A percentile compares a stretch with the other conserved stretches of the same genome.
Evolutionary conservation across 345 rosid species (phyloP).

Genomic region (Syzygium aromaticum): DNA sequence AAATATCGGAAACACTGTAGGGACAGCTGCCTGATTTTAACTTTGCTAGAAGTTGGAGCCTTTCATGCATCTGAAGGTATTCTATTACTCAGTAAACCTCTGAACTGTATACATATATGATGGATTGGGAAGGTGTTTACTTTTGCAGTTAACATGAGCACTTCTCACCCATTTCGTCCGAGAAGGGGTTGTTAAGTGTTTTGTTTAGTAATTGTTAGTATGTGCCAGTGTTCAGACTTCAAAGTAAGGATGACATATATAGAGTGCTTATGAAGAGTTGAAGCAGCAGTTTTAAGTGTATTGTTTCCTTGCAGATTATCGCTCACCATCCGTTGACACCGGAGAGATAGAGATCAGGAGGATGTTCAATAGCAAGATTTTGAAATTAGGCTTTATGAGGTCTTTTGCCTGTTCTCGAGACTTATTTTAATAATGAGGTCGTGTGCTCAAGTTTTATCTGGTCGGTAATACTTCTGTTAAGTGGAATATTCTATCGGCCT

Average conservation of each 20-base stretch:
- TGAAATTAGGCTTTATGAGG: neutral
- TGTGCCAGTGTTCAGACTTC: neutral
- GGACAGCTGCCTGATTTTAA: slow-evolving; percentile 28
- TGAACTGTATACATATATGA: neutral
- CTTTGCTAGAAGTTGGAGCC: neutral
- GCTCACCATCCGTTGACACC: neutral
- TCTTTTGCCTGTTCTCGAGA: neutral
- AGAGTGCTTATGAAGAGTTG: neutral
- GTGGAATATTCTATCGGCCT: neutral
- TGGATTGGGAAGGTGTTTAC: neutral
- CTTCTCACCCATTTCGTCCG: neutral
- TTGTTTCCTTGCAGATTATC: neutral
- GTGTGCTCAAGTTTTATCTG: neutral
- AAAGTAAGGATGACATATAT: neutral
- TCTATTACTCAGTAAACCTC: neutral
- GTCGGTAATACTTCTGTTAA: neutral
- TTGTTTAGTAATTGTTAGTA: neutral
- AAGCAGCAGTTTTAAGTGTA: neutral
- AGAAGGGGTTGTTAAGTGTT: neutral
- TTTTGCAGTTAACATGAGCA: neutral
- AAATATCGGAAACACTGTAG: slow-evolving; percentile 29
- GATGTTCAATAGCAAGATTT: neutral
- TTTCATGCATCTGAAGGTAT: neutral
- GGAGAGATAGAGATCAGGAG: neutral
- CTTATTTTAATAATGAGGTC: neutral